Conservation (phyloP, 2,329 filamentous ascomycete species). For the Beauveria rudraprayagi region DNA sequence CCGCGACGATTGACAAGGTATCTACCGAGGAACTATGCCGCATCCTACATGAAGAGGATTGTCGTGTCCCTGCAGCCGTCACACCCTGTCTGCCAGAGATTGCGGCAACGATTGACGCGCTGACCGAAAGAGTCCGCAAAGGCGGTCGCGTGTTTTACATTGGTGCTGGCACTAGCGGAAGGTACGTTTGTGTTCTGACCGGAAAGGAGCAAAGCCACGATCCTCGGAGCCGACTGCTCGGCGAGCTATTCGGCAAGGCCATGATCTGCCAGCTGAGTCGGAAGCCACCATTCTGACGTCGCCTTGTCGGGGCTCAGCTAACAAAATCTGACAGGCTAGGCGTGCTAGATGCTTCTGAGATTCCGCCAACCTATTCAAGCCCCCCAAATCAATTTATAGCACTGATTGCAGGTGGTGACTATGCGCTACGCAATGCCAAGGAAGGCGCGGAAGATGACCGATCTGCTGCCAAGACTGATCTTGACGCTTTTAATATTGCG, state of each 20-base stretch:
- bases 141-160: slow-evolving; percentile 18
- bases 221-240: too few relatives aligned
- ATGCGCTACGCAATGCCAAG: slow-evolving; percentile 30
- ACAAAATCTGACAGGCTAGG: slow-evolving; percentile 24
- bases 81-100: slow-evolving; percentile 15
- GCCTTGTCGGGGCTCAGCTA: background rate
- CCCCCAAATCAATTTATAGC: slow-evolving; percentile 30
- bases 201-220: too few relatives aligned
- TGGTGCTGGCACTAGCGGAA: slow-evolving; percentile 36
- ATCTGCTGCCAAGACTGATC: slow-evolving; percentile 22
- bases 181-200: slow-evolving; percentile 19
- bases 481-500: slow-evolving; percentile 22
- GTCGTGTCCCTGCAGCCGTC: slow-evolving; percentile 13
- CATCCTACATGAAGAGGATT: slow-evolving; percentile 17
- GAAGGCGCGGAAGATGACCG: slow-evolving; percentile 34
- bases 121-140: slow-evolving; percentile 12
- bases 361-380: slow-evolving; percentile 33
- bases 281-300: background rate
- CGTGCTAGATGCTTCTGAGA: slow-evolving; percentile 33
- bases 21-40: slow-evolving; percentile 14
- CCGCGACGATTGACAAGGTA: slow-evolving; percentile 13
- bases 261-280: background rate
- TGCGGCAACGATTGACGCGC: slow-evolving; percentile 13
- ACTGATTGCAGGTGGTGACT: slow-evolving; percentile 33
- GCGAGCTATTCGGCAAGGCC: too few relatives aligned